phyloP scores from a whole-genome alignment of 257 asterid genomes.

The Galeopsis tetrahit region DNA sequence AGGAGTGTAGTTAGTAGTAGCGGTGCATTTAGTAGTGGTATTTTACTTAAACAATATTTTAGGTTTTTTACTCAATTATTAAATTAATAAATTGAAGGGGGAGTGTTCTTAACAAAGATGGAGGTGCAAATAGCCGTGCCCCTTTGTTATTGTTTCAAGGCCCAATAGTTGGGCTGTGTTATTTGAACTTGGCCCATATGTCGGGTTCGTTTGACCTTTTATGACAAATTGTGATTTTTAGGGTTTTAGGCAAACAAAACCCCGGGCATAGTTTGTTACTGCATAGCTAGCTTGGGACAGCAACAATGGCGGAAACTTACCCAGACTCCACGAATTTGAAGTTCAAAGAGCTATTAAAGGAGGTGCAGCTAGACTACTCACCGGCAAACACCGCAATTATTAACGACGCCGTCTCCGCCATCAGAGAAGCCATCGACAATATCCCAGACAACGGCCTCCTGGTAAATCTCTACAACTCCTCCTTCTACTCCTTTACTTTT shows the following conservation, averaged over 20 bases:
- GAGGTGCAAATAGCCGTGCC: no score
- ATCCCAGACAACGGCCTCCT: slow-evolving; percentile 67
- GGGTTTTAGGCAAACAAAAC: slow-evolving; percentile 29
- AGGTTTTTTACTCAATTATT: no score
- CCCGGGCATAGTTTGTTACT: slow-evolving; percentile 16
- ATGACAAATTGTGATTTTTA: background rate
- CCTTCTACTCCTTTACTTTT: background rate
- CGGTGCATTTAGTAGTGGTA: no score
- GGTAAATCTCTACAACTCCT: slow-evolving; percentile 40
- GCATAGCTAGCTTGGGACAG: background rate
- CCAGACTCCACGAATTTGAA: slow-evolving; percentile 59
- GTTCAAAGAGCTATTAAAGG: slow-evolving; percentile 71
- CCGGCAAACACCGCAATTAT: slow-evolving; percentile 50
- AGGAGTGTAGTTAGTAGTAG: no score
- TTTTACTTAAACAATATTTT: no score
- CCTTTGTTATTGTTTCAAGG: background rate
- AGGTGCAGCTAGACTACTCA: slow-evolving; percentile 73
- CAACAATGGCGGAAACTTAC: slow-evolving; percentile 32
- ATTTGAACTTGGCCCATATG: background rate
- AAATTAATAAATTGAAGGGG: no score
- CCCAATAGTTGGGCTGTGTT: background rate
- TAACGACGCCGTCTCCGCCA: slow-evolving; percentile 58
- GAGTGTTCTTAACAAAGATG: no score
- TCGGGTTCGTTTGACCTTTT: background rate
- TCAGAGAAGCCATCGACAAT: slow-evolving; percentile 56